Evolutionary conservation across 306 rosid species (phyloP).

Genomic region (Sindora glabra): DNA sequence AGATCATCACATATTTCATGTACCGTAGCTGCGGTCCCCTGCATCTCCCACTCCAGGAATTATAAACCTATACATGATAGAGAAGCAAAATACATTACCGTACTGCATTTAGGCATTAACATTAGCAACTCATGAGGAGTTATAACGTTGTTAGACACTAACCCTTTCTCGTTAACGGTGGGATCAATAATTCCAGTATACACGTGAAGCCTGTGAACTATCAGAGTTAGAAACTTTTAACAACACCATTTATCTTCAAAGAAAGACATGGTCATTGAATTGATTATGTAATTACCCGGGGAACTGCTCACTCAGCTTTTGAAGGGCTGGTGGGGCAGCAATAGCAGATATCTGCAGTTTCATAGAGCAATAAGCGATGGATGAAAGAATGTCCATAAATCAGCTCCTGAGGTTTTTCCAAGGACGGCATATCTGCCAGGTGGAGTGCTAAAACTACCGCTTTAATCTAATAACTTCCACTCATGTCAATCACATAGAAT

Average conservation of each 20-base stretch:
- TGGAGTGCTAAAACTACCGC: neutral
- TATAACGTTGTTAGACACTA: conserved; percentile 11
- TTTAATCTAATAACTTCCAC: neutral
- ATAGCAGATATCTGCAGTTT: conserved; percentile 79
- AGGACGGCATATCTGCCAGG: neutral
- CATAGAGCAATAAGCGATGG: neutral
- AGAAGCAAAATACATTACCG: neutral
- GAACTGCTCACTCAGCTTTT: conserved; percentile 82
- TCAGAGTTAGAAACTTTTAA: neutral
- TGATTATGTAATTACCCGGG: conserved; percentile 59
- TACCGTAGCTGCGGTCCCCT: conserved; percentile 90
- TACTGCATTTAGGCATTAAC: neutral
- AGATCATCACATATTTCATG: too few species aligned
- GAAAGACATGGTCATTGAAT: neutral
- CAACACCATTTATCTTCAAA: neutral
- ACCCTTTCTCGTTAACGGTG: conserved; percentile 82
- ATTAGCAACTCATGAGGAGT: neutral
- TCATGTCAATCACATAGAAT: neutral
- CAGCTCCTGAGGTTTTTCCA: neutral
- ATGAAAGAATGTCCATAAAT: neutral
- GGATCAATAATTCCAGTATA: conserved; percentile 90
- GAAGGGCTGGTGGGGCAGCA: conserved; percentile 91
- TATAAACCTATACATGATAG: conserved; percentile 53
- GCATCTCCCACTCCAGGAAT: conserved; percentile 99
- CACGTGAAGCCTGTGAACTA: conserved; percentile 62